These are phyloP conservation scores for Coniochaeta prunicola DNA, from an alignment of 2,329 filamentous ascomycete genomes.

Conservation along the genomic window DNA sequence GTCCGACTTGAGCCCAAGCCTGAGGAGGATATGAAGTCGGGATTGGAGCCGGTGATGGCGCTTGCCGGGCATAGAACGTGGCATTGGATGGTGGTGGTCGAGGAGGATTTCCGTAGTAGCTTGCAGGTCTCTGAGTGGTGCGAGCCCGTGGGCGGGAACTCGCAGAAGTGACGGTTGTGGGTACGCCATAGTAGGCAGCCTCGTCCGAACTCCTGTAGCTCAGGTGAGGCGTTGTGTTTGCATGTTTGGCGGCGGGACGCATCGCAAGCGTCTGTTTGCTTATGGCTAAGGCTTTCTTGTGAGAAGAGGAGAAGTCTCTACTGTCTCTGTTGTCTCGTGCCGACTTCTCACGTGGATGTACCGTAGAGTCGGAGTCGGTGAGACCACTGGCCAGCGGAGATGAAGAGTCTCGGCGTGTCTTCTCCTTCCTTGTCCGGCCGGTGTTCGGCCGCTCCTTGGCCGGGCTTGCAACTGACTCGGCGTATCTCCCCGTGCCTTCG, in stretches of 20 bases:
- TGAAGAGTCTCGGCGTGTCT: conserved; percentile 29
- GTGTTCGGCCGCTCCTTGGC: conserved; percentile 45
- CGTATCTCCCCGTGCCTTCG: conserved; percentile 34
- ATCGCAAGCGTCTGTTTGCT: conserved; percentile 11
- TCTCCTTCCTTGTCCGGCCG: conserved; percentile 37
- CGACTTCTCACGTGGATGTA: conserved; percentile 20
- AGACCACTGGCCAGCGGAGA: conserved; percentile 22
- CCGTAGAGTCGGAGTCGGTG: conserved; percentile 37
- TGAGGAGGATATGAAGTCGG: conserved; percentile 21
- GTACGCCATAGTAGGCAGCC: conserved; percentile 30
- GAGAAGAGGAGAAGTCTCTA: background rate
- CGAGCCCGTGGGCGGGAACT: conserved; percentile 31
- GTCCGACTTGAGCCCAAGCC: conserved; percentile 10
- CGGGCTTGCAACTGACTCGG: conserved; percentile 37
- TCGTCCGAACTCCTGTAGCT: conserved; percentile 24
- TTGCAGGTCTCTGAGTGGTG: conserved; percentile 23
- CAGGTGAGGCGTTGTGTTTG: conserved; percentile 27
- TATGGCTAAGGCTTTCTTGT: conserved; percentile 14
- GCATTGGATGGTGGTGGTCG: conserved; percentile 29
- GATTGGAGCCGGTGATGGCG: conserved; percentile 15
- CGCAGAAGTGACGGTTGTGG: conserved; percentile 19
- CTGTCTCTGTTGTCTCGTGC: background rate
- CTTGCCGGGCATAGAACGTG: conserved; percentile 24
- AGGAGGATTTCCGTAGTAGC: conserved; percentile 25
- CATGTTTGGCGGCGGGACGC: conserved; percentile 24